Percentiles rank a stretch among this genome's conserved stretches.
phyloP scores from a whole-genome alignment of 495 filamentous ascomycete species.

The Penicillium diatomitis region DNA sequence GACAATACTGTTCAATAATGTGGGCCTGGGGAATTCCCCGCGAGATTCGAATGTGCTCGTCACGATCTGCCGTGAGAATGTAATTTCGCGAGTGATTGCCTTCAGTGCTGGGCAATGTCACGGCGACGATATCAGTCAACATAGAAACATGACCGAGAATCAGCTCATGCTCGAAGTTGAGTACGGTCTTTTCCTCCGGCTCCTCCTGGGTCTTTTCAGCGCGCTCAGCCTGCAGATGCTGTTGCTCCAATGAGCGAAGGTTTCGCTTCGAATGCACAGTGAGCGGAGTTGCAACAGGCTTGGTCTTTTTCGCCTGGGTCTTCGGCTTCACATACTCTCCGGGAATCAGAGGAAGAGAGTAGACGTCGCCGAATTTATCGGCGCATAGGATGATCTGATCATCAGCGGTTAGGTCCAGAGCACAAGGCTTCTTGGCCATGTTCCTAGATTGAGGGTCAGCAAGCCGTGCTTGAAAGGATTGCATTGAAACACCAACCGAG shows the following conservation, averaged over 20 bases:
- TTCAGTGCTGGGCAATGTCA: slow-evolving; percentile 21
- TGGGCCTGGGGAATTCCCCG: slow-evolving; percentile 74
- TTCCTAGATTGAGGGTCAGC: slow-evolving; percentile 37
- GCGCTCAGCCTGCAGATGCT: slow-evolving; percentile 44
- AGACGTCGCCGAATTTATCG: slow-evolving; percentile 97
- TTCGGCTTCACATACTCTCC: slow-evolving; percentile 20
- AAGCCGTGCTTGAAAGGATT: background rate
- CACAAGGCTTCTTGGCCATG: slow-evolving; percentile 84
- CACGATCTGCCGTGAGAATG: slow-evolving; percentile 83
- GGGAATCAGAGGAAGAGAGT: slow-evolving; percentile 70
- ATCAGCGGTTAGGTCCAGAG: slow-evolving; percentile 59
- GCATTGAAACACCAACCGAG: slow-evolving; percentile 44
- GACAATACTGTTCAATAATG: slow-evolving; percentile 79
- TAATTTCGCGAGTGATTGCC: slow-evolving; percentile 43
- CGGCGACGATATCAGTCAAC: slow-evolving; percentile 63
- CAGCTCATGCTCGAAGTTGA: slow-evolving; percentile 59
- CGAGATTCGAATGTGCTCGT: slow-evolving; percentile 94
- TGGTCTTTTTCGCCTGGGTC: slow-evolving; percentile 25
- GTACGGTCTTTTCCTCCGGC: slow-evolving; percentile 29
- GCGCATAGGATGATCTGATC: slow-evolving; percentile 63
- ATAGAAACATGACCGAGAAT: slow-evolving; percentile 91
- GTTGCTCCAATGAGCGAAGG: slow-evolving; percentile 61
- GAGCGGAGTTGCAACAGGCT: slow-evolving; percentile 55
- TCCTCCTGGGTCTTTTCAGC: slow-evolving; percentile 34
- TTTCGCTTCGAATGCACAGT: slow-evolving; percentile 84